Evolutionary conservation across 257 asterid species (phyloP).

Genomic region (Echium plantagineum): DNA sequence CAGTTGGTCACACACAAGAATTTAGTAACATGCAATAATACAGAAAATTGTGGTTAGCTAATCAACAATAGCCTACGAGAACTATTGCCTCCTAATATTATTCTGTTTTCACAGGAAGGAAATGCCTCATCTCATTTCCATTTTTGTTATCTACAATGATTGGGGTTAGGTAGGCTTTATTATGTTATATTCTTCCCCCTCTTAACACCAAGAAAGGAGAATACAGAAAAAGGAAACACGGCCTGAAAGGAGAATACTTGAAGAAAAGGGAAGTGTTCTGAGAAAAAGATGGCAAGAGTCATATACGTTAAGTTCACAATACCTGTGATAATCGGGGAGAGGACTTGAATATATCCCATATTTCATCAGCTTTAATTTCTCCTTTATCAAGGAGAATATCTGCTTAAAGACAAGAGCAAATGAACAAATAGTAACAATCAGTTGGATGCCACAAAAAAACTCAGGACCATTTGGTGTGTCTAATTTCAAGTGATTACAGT

Average conservation of each 20-base stretch:
- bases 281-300: neutral
- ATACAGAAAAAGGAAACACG: neutral
- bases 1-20: neutral
- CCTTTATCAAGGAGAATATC: conserved; percentile 81
- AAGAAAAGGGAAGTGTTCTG: conserved; percentile 3
- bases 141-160: no score
- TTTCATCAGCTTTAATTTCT: conserved; percentile 78
- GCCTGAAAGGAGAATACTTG: neutral
- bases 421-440: conserved; percentile 17
- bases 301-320: conserved; percentile 10
- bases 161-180: no score
- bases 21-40: neutral
- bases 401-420: conserved; percentile 27
- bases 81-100: no score
- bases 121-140: neutral
- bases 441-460: neutral
- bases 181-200: neutral
- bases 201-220: neutral
- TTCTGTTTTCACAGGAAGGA: neutral
- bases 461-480: neutral
- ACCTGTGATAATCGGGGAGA: conserved; percentile 75
- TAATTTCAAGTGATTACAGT: no score
- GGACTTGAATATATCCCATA: conserved; percentile 60
- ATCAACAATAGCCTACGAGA: neutral
- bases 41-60: neutral